phyloP scores from a whole-genome alignment of 306 rosid species.

The Rosa rugosa region DNA sequence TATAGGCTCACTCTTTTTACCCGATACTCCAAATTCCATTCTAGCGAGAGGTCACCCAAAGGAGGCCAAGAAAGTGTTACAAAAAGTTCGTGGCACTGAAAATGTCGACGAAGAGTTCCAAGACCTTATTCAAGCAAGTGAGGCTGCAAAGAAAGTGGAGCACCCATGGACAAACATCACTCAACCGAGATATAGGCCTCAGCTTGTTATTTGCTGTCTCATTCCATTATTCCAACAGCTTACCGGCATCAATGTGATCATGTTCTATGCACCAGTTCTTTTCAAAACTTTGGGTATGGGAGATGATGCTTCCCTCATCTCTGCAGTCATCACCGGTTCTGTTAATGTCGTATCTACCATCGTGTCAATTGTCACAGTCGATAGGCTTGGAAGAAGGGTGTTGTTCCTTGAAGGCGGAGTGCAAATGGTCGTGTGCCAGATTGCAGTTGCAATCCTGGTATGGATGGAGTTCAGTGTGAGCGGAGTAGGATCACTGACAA shows the following conservation, averaged over 20 bases:
- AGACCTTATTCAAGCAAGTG: background rate
- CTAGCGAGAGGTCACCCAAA: background rate
- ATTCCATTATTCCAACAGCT: background rate
- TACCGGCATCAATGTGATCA: background rate
- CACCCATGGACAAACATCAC: background rate
- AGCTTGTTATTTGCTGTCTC: background rate
- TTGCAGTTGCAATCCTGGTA: constrained; percentile 26
- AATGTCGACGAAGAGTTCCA: background rate
- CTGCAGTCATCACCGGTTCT: background rate
- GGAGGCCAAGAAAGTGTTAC: background rate
- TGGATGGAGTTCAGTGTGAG: constrained; percentile 23
- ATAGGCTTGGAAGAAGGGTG: background rate
- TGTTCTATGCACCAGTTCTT: background rate
- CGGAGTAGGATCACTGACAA: constrained; percentile 32
- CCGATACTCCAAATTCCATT: background rate
- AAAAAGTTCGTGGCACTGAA: background rate
- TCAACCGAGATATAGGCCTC: constrained; percentile 2
- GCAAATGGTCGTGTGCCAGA: constrained; percentile 4
- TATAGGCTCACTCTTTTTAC: background rate
- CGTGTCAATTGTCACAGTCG: background rate
- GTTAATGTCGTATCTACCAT: background rate
- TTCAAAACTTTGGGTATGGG: background rate
- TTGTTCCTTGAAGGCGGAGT: background rate
- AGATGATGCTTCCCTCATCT: background rate
- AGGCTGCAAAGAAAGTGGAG: background rate